Conservation (phyloP, 2,329 filamentous ascomycete species). For the Chaetomium sp. region DNA sequence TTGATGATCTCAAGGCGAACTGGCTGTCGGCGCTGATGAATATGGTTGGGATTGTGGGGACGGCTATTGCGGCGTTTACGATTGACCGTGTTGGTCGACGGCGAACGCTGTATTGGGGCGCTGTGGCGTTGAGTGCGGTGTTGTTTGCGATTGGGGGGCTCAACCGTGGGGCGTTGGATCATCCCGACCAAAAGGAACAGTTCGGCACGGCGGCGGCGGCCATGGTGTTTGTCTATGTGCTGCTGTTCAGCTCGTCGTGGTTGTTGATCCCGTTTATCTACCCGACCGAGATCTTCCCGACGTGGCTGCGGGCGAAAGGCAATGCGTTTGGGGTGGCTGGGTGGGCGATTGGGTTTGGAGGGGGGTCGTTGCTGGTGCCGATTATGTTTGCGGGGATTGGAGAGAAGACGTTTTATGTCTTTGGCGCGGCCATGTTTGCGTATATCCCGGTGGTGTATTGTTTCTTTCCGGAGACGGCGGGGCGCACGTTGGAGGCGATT, state of each 20-base stretch:
- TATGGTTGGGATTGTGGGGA: slow-evolving; percentile 53
- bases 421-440: slow-evolving; percentile 59
- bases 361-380: slow-evolving; percentile 41
- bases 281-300: slow-evolving; percentile 66
- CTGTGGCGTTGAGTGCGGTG: slow-evolving; percentile 55
- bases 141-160: slow-evolving; percentile 44
- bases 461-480: slow-evolving; percentile 67
- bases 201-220: slow-evolving; percentile 24
- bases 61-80: slow-evolving; percentile 63
- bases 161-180: not conserved
- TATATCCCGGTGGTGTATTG: slow-evolving; percentile 66
- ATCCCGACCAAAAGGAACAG: slow-evolving; percentile 1
- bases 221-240: slow-evolving; percentile 37
- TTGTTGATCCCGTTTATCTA: slow-evolving; percentile 48
- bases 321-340: slow-evolving; percentile 72
- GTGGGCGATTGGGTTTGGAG: slow-evolving; percentile 63
- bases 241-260: slow-evolving; percentile 39
- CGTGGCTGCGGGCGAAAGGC: slow-evolving; percentile 64
- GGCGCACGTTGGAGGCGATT: slow-evolving; percentile 69
- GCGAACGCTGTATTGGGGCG: slow-evolving; percentile 64
- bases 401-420: slow-evolving; percentile 69
- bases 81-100: slow-evolving; percentile 62
- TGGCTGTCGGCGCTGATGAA: slow-evolving; percentile 56
- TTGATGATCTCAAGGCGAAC: slow-evolving; percentile 51
- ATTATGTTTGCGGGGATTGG: slow-evolving; percentile 58